These are phyloP conservation scores for Aureobasidium melanogenum DNA, from an alignment of 2,329 filamentous ascomycete genomes.

Conservation along the genomic window DNA sequence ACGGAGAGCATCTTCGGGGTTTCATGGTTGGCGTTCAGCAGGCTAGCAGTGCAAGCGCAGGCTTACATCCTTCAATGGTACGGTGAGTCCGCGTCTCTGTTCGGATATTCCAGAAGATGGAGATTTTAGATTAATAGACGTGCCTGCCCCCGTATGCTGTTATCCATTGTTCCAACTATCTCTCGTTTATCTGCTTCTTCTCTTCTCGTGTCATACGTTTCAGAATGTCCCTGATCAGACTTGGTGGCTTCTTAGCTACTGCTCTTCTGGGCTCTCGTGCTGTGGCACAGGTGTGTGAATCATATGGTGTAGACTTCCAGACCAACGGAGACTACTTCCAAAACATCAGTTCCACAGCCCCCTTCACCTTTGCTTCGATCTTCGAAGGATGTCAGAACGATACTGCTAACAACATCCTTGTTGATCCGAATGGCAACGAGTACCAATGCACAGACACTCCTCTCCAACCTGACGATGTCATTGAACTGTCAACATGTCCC, in stretches of 20 bases:
- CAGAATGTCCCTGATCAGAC: conserved; percentile 1
- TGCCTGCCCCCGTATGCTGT: neutral
- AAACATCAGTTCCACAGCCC: conserved; percentile 32
- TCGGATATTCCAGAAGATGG: neutral
- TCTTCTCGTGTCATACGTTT: neutral
- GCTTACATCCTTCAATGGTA: neutral
- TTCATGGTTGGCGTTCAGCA: neutral
- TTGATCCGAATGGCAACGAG: conserved; percentile 33
- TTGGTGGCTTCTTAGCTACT: neutral
- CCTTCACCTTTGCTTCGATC: conserved; percentile 36
- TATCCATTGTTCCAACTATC: neutral
- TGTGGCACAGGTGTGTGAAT: conserved; percentile 17
- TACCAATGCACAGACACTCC: conserved; percentile 33
- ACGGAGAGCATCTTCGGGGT: neutral
- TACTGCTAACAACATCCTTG: conserved; percentile 33
- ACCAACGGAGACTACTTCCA: conserved; percentile 38
- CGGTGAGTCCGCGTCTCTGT: neutral
- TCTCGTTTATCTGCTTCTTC: neutral
- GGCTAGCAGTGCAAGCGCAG: neutral
- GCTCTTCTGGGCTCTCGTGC: conserved; percentile 1
- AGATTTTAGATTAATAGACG: neutral
- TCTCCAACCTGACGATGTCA: conserved; percentile 30
- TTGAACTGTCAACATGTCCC: conserved; percentile 34
- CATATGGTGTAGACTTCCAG: conserved; percentile 32
- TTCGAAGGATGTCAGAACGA: conserved; percentile 32